Evolutionary conservation across 495 filamentous ascomycete species (phyloP).

Genomic region (Immersiella caudata): DNA sequence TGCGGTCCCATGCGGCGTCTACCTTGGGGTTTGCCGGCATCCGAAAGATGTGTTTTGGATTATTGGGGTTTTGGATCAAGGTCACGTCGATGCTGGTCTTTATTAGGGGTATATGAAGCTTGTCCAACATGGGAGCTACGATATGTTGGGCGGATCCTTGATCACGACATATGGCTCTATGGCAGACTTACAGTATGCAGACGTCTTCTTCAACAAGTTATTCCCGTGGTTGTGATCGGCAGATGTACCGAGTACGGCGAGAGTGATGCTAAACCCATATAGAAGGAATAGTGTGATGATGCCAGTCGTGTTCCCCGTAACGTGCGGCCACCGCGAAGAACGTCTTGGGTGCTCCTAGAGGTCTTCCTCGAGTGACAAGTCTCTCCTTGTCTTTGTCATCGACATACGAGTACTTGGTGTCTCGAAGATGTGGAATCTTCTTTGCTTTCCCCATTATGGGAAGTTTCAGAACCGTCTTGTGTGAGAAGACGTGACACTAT

Average conservation of each 20-base stretch:
- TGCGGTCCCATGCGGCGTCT: background rate
- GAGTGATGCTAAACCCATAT: background rate
- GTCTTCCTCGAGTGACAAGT: background rate
- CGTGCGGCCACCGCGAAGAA: background rate
- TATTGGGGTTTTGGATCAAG: background rate
- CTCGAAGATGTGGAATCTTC: background rate
- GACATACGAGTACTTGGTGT: background rate
- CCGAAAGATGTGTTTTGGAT: background rate
- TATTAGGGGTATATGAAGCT: background rate
- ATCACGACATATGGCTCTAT: background rate
- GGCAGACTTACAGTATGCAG: constrained; percentile 1
- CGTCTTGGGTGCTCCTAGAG: background rate
- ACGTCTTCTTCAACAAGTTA: background rate
- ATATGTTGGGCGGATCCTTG: background rate
- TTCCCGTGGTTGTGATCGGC: background rate
- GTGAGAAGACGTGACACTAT: too few relatives aligned
- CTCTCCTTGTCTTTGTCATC: background rate
- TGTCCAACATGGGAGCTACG: background rate
- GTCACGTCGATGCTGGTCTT: background rate
- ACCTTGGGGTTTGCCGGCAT: background rate
- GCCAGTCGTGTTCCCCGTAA: background rate
- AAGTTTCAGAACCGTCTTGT: too few relatives aligned
- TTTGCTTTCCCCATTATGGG: too few relatives aligned
- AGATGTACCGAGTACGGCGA: background rate
- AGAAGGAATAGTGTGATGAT: background rate